Conservation (phyloP, 768 basidiomycete species). For the Auriculariales sp. region DNA sequence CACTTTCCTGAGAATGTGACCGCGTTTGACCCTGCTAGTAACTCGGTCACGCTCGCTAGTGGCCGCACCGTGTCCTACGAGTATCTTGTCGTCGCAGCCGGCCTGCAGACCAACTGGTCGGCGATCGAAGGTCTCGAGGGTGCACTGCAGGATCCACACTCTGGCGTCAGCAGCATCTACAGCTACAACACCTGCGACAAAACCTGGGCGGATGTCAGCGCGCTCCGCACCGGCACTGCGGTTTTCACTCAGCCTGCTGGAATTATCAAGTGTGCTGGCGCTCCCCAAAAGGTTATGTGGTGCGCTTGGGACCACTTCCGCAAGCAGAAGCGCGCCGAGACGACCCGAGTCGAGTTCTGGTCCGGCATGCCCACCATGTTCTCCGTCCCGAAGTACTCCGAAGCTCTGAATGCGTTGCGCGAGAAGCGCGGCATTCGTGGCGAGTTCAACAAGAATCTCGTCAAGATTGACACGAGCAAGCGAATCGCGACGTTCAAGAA, state of each 20-base stretch:
- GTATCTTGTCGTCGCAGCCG: slow-evolving; percentile 74
- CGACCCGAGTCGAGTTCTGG: slow-evolving; percentile 62
- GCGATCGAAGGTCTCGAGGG: slow-evolving; percentile 46
- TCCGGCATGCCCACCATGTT: slow-evolving; percentile 95
- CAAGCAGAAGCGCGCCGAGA: slow-evolving; percentile 39
- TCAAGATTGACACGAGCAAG: slow-evolving; percentile 52
- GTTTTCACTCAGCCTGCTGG: slow-evolving; percentile 94
- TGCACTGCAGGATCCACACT: slow-evolving; percentile 62
- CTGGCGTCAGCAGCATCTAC: slow-evolving; percentile 86
- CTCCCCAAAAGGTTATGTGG: slow-evolving; percentile 92
- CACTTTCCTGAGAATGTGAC: slow-evolving; percentile 59
- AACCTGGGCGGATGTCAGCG: slow-evolving; percentile 70
- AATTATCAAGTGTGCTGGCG: slow-evolving; percentile 86
- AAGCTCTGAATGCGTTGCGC: slow-evolving; percentile 67
- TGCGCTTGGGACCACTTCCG: slow-evolving; percentile 82
- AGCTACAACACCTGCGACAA: slow-evolving; percentile 83
- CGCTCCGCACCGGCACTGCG: slow-evolving; percentile 62
- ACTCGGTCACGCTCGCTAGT: slow-evolving; percentile 54
- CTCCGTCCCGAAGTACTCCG: slow-evolving; percentile 88
- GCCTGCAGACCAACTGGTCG: slow-evolving; percentile 76
- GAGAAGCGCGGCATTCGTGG: slow-evolving; percentile 68
- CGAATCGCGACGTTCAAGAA: slow-evolving; percentile 78
- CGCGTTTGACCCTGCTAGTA: slow-evolving; percentile 60
- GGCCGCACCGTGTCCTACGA: slow-evolving; percentile 71
- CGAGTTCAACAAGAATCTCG: slow-evolving; percentile 70